Evolutionary conservation across 257 asterid genomes (phyloP).

Genomic region (Paulownia fortunei): DNA sequence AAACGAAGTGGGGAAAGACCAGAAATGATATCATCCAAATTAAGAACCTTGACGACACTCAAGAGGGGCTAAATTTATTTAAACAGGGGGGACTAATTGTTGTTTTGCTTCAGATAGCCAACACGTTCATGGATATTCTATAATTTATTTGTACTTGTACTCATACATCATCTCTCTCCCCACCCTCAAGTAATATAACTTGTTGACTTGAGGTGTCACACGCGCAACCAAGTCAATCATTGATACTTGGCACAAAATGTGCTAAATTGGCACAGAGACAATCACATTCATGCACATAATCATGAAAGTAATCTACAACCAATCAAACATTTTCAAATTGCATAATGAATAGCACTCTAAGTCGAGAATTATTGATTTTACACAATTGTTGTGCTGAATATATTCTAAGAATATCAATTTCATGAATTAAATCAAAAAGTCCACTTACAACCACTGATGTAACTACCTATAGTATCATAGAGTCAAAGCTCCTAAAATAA

Average conservation of each 20-base stretch:
- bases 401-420: not conserved
- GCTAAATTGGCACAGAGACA: not conserved
- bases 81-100: not conserved
- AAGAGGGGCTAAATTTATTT: not conserved
- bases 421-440: not conserved
- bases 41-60: not conserved
- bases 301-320: not conserved
- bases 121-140: not conserved
- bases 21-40: not conserved
- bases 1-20: not conserved
- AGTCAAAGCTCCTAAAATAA: too few species aligned
- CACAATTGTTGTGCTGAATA: not conserved
- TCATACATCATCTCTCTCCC: not conserved
- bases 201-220: constrained; percentile 6
- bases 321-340: not conserved
- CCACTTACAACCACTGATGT: not conserved
- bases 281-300: not conserved
- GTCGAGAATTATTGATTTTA: not conserved
- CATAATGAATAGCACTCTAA: not conserved
- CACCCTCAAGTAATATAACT: not conserved
- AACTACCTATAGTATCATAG: not conserved
- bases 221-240: not conserved
- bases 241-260: not conserved
- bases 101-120: not conserved
- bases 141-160: not conserved